These are phyloP conservation scores for Tuber microsphaerosporum DNA, from an alignment of 495 filamentous ascomycete species.

Conservation along the genomic window DNA sequence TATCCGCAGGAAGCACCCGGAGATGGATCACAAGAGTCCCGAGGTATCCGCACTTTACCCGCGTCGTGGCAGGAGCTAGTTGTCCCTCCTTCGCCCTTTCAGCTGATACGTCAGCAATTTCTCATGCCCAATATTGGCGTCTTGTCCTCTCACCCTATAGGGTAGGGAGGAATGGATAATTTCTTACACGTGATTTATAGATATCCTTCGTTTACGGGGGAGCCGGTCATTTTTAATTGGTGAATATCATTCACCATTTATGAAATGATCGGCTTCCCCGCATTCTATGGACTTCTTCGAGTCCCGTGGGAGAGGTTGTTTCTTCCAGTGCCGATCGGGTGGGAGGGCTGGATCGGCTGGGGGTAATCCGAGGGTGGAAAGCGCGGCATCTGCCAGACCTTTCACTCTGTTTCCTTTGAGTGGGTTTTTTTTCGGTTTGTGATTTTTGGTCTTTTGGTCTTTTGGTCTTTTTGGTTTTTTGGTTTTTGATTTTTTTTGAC, in stretches of 20 bases:
- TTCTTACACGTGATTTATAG: constrained; percentile 3
- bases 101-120: background rate
- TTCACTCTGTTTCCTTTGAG: constrained; percentile 2
- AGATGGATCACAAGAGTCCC: background rate
- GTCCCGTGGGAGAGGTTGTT: background rate
- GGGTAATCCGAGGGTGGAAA: background rate
- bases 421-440: background rate
- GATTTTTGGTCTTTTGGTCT: background rate
- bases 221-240: background rate
- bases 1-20: background rate
- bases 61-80: background rate
- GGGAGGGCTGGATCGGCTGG: constrained; percentile 2
- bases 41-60: background rate
- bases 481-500: background rate
- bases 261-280: background rate
- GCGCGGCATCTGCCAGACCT: background rate
- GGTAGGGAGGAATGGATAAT: background rate
- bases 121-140: background rate
- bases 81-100: background rate
- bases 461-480: background rate
- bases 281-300: background rate
- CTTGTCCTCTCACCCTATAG: background rate
- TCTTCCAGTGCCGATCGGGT: constrained; percentile 2
- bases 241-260: background rate
- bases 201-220: background rate